Conservation (phyloP, 177 flowering plant species). For the Vitis hybrid region DNA sequence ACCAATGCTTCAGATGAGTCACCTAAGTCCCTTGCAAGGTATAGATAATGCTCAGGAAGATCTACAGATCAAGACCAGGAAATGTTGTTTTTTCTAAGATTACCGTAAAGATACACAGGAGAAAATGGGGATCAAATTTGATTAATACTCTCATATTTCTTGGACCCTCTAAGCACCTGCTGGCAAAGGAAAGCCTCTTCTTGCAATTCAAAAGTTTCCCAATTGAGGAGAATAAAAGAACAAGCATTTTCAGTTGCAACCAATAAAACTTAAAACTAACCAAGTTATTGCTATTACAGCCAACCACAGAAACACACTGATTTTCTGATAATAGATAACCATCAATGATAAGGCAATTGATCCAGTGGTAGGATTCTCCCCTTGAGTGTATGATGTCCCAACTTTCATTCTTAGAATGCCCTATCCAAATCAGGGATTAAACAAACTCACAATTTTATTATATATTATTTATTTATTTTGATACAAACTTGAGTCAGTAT, state of each 20-base stretch:
- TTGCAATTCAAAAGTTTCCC: background rate
- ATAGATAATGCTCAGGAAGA: background rate
- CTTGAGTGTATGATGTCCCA: no score
- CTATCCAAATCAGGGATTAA: no score
- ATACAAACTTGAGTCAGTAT: no score
- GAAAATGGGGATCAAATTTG: background rate
- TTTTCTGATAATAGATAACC: no score
- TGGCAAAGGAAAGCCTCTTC: background rate
- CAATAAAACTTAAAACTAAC: background rate
- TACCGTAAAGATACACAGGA: no score
- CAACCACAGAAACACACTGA: background rate
- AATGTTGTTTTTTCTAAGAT: background rate
- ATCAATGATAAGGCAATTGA: slow-evolving; percentile 41
- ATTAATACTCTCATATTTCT: background rate
- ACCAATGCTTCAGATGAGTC: background rate
- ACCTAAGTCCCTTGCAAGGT: background rate
- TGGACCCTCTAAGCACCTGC: background rate
- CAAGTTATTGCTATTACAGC: background rate
- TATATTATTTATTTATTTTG: no score
- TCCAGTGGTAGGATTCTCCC: slow-evolving; percentile 56
- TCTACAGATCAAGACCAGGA: background rate
- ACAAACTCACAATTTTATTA: no score
- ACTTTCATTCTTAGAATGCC: background rate
- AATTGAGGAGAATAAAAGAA: background rate
- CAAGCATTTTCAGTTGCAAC: background rate